Conservation (phyloP, 1,139 yeast genomes). For the Debaryomyces sp. region DNA sequence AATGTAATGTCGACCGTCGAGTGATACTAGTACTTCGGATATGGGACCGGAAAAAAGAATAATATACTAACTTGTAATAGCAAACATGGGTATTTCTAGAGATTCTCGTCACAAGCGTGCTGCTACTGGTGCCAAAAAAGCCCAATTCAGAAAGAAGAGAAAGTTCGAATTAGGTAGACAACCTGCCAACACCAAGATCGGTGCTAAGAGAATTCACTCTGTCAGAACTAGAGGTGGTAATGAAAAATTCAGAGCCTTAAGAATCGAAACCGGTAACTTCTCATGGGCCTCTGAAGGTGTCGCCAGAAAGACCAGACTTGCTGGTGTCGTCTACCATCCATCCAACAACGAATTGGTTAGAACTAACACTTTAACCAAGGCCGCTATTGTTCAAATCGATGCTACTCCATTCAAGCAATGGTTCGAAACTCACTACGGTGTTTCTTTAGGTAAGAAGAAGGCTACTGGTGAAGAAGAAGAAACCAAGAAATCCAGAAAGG, state of each 20-base stretch:
- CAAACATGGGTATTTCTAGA: slow-evolving; percentile 98
- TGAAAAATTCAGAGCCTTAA: slow-evolving; percentile 99
- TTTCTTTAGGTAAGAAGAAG: slow-evolving; percentile 84
- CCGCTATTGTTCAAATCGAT: slow-evolving; percentile 99
- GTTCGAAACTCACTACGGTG: slow-evolving; percentile 99
- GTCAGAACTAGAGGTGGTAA: slow-evolving; percentile 99
- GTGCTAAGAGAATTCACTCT: slow-evolving; percentile 97
- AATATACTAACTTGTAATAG: slow-evolving; percentile 30
- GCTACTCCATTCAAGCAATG: slow-evolving; percentile 99
- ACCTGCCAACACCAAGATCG: slow-evolving; percentile 99
- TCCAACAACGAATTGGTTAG: slow-evolving; percentile 99
- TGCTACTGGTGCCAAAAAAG: slow-evolving; percentile 99
- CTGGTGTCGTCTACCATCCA: slow-evolving; percentile 98
- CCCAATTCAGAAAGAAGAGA: slow-evolving; percentile 99
- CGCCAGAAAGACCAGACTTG: slow-evolving; percentile 98
- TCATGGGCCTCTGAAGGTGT: slow-evolving; percentile 99
- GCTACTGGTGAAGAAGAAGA: slow-evolving; percentile 54
- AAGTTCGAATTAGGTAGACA: slow-evolving; percentile 99
- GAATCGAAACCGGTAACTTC: slow-evolving; percentile 99
- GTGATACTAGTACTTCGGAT: neutral
- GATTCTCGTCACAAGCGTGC: slow-evolving; percentile 99
- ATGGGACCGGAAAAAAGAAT: neutral
- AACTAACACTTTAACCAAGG: slow-evolving; percentile 98
- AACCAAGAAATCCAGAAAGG: slow-evolving; percentile 73
- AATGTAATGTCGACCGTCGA: neutral